phyloP scores from a whole-genome alignment of 805 yeast genomes.

The Diddensiella transvaalensis region DNA sequence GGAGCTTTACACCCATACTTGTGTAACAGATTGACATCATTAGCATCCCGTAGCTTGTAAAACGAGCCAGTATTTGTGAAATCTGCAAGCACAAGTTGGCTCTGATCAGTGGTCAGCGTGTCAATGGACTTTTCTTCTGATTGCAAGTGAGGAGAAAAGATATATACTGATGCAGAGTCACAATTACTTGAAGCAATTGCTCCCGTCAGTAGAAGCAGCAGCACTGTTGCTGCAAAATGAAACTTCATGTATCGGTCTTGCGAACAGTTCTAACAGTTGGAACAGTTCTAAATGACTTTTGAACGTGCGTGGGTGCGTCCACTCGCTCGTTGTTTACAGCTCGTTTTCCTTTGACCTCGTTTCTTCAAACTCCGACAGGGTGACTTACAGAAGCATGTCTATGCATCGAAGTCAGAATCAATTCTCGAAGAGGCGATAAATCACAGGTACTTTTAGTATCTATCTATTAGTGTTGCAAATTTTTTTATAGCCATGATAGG shows the following conservation, averaged over 20 bases:
- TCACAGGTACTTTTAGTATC: too few relatives aligned
- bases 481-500: slow-evolving; percentile 16
- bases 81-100: slow-evolving; percentile 23
- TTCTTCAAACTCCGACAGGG: too few relatives aligned
- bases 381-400: too few relatives aligned
- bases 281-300: too few relatives aligned
- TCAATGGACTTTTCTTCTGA: slow-evolving; percentile 1
- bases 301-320: too few relatives aligned
- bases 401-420: too few relatives aligned
- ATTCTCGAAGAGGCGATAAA: too few relatives aligned
- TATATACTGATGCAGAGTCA: slow-evolving; percentile 11
- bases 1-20: background rate
- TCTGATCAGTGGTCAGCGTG: slow-evolving; percentile 13
- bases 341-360: too few relatives aligned
- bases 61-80: slow-evolving; percentile 15
- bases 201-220: background rate
- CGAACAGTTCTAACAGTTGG: too few relatives aligned
- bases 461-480: too few relatives aligned
- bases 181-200: slow-evolving; percentile 3
- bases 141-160: slow-evolving; percentile 5
- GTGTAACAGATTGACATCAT: slow-evolving; percentile 11
- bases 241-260: background rate
- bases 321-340: too few relatives aligned
- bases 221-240: background rate
- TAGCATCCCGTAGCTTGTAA: slow-evolving; percentile 6